Evolutionary conservation across 495 filamentous ascomycete species (phyloP), one percentile per base, ranked within the genome.

Genomic region (Staphylotrichum tortipilum): DNA sequence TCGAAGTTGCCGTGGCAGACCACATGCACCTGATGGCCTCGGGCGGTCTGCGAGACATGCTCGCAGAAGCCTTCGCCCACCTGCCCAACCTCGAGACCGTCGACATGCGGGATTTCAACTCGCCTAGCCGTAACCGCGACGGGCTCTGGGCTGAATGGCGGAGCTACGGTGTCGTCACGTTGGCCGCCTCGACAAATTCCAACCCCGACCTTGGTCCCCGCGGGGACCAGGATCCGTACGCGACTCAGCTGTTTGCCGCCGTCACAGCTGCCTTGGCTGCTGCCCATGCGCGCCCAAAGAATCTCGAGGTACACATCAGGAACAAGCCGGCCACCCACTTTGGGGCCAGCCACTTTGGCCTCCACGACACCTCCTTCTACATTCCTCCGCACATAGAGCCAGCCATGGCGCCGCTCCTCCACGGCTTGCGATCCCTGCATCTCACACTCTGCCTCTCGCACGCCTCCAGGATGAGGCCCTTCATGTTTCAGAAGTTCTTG

Each of bases 51-150:
- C 53, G 67, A 18, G 67, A 76, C 22, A 65, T 78, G 66, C 68
- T 81, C 4, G 61, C 61, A 4, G 68, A 76, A 48, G 77, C 76
- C 15, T 72, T 81, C 41, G 44, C 55, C 21, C 69, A 71, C 40
- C 62, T 81, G 4, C 52, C 60, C 1, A 72, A 74, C 47, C 66
- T 79, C 10, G 54, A 71, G 26, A 73, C 59, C 0, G 44, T 79
- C 15, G 74, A 73, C 36, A 55, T 81, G 11, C 71, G 77, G 30
- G 72, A 78, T 49, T 78, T 69, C 61, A 61, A 66, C 51, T 66
- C 67, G 0, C 42, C 3, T 7, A 60, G 21, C 18, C 59, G 65
- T 9, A 51, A 26, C n/a, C 61, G 67, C 15, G 67, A 75, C 19
- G 60, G 59, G 8, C 8, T 4, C 3, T 26, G 47, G 8, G n/a